phyloP scores from a whole-genome alignment of 495 filamentous ascomycete species.

The Penicillium daleae region DNA sequence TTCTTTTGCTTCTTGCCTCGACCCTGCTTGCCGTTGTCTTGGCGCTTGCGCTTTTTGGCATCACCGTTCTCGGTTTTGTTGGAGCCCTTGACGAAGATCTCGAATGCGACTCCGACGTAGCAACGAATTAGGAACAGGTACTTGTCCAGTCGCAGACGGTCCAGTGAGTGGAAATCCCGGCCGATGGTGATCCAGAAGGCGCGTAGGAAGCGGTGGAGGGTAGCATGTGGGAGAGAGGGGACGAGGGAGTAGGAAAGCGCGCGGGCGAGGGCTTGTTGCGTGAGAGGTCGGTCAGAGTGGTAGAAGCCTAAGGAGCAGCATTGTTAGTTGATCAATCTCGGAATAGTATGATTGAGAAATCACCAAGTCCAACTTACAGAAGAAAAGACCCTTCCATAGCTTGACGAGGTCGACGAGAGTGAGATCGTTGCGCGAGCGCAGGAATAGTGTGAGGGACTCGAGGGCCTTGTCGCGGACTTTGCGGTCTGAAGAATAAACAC shows the following conservation, averaged over 20 bases:
- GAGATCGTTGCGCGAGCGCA: conserved; percentile 68
- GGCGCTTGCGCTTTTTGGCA: conserved; percentile 37
- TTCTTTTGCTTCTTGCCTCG: conserved; percentile 52
- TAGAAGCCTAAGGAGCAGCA: conserved; percentile 62
- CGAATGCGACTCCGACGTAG: conserved; percentile 70
- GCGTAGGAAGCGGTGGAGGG: conserved; percentile 58
- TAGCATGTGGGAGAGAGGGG: conserved; percentile 61
- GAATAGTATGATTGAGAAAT: neutral
- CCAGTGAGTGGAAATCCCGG: conserved; percentile 79
- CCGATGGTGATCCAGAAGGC: conserved; percentile 92
- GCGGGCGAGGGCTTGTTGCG: conserved; percentile 81
- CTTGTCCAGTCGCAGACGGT: conserved; percentile 89
- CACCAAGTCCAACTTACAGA: conserved; percentile 56
- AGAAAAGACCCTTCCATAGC: conserved; percentile 97
- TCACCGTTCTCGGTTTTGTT: conserved; percentile 19
- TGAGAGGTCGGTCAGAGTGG: conserved; percentile 87
- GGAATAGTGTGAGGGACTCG: conserved; percentile 75
- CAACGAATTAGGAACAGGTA: conserved; percentile 83
- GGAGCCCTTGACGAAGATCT: conserved; percentile 43
- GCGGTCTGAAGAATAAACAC: conserved; percentile 60
- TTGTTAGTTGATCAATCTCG: neutral
- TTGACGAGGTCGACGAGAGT: conserved; percentile 79
- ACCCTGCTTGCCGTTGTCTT: conserved; percentile 33
- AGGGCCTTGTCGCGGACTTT: conserved; percentile 82
- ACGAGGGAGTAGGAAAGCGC: conserved; percentile 81